Evolutionary conservation across 192 early-diverging fungal genomes (phyloP), one percentile per base, ranked within the genome.

Genomic region (Coemansia sp.): DNA sequence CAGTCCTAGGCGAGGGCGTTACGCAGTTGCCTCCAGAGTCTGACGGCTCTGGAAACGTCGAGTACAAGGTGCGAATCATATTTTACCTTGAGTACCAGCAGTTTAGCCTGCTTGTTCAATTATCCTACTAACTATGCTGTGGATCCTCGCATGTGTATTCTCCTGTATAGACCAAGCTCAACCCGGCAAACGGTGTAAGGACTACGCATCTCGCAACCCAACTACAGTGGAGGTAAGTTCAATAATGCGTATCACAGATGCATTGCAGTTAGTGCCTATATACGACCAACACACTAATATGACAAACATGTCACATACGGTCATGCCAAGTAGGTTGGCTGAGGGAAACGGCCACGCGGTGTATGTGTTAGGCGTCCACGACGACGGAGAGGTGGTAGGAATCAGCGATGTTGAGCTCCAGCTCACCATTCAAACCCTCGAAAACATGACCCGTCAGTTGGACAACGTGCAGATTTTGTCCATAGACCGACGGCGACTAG

Each of bases 311-410:
- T 39, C 26, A 52, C n/a, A 2, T 21, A 49, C 2, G 3, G 90
- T 94, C 72, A 68, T 91, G 39, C 91, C 93, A 62, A 92, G 90
- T 93, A 86, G 95, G 78, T 75, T 98, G 42, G 86, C 92, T 13
- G 95, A 98, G 67, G 96, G 96, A 0, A 80, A 89, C 60, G 96
- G 96, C 26, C 90, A 91, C 47, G 92, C 92, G 3, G 82, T 94
- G 49, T 98, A 98, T 71, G 91, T 96, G 63, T 86, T 98, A 9
- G 96, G 95, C 33, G 95, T 98, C 1, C 84, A 86, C 13, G 96
- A 98, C 68, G 82, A 93, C 44, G 96, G 96, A 14, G 85, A 83
- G 6, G 86, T 95, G 64, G 86, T 94, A 6, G 96, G 90, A 1
- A 83, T 93, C 5, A 78, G 85, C 21, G 72, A 80, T 8, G 28